Base-by-base conservation (phyloP, 495 filamentous ascomycete genomes). In the Penicillium ochrochloron region DNA sequence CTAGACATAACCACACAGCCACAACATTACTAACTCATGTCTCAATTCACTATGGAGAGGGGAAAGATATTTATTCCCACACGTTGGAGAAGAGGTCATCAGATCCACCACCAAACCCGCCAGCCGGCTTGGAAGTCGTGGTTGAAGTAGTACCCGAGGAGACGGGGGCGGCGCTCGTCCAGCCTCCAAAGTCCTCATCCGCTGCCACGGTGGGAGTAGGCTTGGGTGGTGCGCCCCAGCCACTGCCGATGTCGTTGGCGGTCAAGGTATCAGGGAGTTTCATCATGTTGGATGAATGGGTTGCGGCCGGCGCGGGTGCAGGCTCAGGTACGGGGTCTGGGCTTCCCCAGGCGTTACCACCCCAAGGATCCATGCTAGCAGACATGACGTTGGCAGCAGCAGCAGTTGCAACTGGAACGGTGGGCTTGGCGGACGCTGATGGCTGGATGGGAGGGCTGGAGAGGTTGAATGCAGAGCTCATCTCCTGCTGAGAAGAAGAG, bases 51-150 rank as follows among this genome's bases (percentile, higher is more conserved):
- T 35, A 51, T 56, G 53, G 42, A 41, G 37, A 65, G 63, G 57
- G 35, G 61, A 57, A 60, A 9, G 17, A 58, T 8, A 39, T 60
- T 61, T 79, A 96, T 76, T 92, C 83, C 93, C 93, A 97, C 63
- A 97, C 93, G 78, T 97, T 97, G 44, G 90, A 93, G 75, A 96
- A 97, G 70, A 97, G 76, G 80, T 97, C 93, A 67, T 97, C 93
- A 59, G 80, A 80, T 14, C 83, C 86, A 5, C 85, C 88, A 4
- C 86, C 88, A 76, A 92, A 89, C 60, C 89, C 89, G 68, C 82
- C 83, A 39, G 78, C 80, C 59, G 83, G 78, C 73, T 86, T 86
- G 57, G 71, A 61, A 53, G 79, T 62, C 56, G 65, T 71, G 60
- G 68, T 74, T 19, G 70, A 62, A 9, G 65, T 68, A 35, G 67